Evolutionary conservation across 108 stramenopile species (phyloP).

Genomic region (Asterionellopsis glacialis): DNA sequence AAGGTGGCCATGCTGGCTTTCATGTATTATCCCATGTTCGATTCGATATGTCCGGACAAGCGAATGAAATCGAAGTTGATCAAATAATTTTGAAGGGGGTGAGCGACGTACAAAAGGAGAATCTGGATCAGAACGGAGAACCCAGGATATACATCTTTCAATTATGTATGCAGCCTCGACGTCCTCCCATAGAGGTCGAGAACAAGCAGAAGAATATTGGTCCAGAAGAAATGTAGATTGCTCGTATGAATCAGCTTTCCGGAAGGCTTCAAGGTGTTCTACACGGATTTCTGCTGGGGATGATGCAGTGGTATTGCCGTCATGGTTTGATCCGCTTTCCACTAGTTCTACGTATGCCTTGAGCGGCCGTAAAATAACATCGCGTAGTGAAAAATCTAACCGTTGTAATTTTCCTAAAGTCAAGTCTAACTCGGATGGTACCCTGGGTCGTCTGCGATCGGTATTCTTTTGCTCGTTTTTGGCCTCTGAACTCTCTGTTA

Average conservation of each 20-base stretch:
- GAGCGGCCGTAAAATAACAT: constrained; percentile 21
- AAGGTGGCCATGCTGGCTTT: too few relatives aligned
- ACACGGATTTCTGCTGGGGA: neutral
- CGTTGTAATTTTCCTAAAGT: constrained; percentile 1
- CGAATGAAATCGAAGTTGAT: constrained; percentile 13
- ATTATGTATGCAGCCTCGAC: constrained; percentile 37
- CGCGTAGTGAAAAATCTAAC: constrained; percentile 12
- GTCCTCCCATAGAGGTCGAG: constrained; percentile 34
- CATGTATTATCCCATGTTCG: neutral
- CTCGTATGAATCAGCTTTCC: constrained; percentile 7
- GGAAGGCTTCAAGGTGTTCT: constrained; percentile 9
- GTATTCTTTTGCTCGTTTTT: neutral
- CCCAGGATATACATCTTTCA: constrained; percentile 18
- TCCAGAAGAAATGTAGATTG: constrained; percentile 1
- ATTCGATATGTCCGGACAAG: neutral
- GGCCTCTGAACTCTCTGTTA: too few relatives aligned
- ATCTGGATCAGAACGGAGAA: neutral
- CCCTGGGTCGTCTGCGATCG: neutral
- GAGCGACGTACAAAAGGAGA: constrained; percentile 5
- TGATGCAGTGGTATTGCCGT: neutral
- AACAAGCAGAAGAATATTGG: neutral
- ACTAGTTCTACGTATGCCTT: constrained; percentile 6
- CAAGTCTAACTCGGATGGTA: neutral
- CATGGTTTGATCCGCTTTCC: neutral
- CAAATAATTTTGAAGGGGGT: constrained; percentile 4